Percentiles rank a stretch among this genome's conserved stretches.
Conservation (phyloP, 1,284 basidiomycete species). For the Amylostereum chailletii region DNA sequence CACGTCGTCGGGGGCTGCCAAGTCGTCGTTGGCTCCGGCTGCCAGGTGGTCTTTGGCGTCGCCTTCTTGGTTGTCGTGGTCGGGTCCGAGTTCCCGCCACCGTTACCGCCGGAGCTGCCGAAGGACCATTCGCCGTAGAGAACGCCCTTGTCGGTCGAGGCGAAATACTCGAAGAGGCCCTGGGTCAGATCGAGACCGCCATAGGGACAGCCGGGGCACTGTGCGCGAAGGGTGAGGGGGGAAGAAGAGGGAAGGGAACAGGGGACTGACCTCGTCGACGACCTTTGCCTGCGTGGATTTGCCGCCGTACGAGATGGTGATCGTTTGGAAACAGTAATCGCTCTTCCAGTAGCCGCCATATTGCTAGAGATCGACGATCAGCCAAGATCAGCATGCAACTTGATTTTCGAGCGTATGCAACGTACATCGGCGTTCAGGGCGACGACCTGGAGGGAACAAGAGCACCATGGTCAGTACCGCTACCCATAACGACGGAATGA, state of each 20-base stretch:
- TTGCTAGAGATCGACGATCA: background rate
- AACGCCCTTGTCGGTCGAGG: conserved; percentile 36
- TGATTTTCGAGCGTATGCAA: background rate
- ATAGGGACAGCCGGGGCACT: conserved; percentile 67
- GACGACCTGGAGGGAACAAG: conserved; percentile 6
- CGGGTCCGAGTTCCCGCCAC: background rate
- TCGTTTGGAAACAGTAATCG: conserved; percentile 45
- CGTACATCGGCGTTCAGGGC: conserved; percentile 7
- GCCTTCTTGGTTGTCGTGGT: background rate
- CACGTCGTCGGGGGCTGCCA: conserved; percentile 7
- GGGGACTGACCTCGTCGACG: conserved; percentile 48
- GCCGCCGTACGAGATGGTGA: conserved; percentile 60
- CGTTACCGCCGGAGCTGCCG: conserved; percentile 8
- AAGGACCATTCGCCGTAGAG: conserved; percentile 53
- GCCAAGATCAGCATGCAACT: background rate
- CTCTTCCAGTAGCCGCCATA: conserved; percentile 1
- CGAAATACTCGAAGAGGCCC: conserved; percentile 64
- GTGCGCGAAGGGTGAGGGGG: background rate
- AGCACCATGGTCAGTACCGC: background rate
- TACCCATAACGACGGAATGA: background rate
- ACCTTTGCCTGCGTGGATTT: conserved; percentile 55
- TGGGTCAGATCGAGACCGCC: conserved; percentile 74
- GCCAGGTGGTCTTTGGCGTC: background rate
- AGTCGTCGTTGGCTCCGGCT: conserved; percentile 11
- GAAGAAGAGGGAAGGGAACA: background rate